Conservation (phyloP, 768 basidiomycete species). For the Leccinum truebloodii region DNA sequence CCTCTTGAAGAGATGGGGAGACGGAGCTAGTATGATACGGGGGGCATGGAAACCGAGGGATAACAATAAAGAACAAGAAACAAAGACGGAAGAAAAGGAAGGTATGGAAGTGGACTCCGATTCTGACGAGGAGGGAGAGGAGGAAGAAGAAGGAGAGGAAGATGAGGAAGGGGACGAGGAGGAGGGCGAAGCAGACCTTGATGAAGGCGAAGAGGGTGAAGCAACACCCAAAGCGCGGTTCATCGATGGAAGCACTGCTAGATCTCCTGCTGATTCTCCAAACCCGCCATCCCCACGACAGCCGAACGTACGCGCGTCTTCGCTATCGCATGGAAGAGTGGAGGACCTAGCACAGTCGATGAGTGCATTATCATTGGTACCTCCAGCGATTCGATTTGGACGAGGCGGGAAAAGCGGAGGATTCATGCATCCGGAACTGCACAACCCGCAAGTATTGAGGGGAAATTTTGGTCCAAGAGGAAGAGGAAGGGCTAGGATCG, state of each 20-base stretch:
- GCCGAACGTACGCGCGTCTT: constrained; percentile 18
- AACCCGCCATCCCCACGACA: constrained; percentile 22
- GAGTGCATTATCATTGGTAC: constrained; percentile 58
- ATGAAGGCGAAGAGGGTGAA: constrained; percentile 25
- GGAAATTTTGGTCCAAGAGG: constrained; percentile 33
- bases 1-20: constrained; percentile 76
- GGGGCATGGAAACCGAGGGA: constrained; percentile 65
- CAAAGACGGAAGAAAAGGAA: constrained; percentile 9
- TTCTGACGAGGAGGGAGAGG: constrained; percentile 19
- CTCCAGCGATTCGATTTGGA: constrained; percentile 70
- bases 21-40: constrained; percentile 78
- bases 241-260: constrained; percentile 15
- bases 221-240: constrained; percentile 30
- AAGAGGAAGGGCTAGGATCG: constrained; percentile 34
- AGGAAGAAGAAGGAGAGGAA: constrained; percentile 9
- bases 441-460: constrained; percentile 33
- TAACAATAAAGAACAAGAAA: constrained; percentile 16
- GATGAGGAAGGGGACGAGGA: constrained; percentile 15
- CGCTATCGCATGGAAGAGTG: constrained; percentile 30
- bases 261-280: constrained; percentile 23
- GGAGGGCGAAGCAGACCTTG: constrained; percentile 18
- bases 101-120: constrained; percentile 28
- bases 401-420: constrained; percentile 63
- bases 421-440: constrained; percentile 40
- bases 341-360: constrained; percentile 53